A percentile compares a stretch with the other conserved stretches of the same genome.
Evolutionary conservation across 805 yeast genomes (phyloP).

Genomic region (Starmera caribaea): DNA sequence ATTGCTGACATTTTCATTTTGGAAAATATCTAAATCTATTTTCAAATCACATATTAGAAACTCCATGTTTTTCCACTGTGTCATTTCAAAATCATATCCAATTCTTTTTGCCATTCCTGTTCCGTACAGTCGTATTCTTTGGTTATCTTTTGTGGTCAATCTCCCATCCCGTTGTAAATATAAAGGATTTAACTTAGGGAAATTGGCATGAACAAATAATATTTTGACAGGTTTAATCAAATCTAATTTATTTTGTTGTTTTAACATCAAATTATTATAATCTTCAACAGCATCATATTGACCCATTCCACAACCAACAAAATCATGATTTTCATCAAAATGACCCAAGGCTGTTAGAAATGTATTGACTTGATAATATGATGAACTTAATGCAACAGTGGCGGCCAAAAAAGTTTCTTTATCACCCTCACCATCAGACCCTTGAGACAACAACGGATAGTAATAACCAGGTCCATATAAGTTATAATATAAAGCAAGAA

Average conservation of each 20-base stretch:
- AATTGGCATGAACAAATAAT: conserved; percentile 56
- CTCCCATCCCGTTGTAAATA: conserved; percentile 32
- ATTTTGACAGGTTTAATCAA: conserved; percentile 19
- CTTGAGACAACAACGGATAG: conserved; percentile 49
- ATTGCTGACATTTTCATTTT: conserved; percentile 28
- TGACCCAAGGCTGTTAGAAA: conserved; percentile 48
- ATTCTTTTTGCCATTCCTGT: conserved; percentile 40
- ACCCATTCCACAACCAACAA: conserved; percentile 56
- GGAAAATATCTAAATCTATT: conserved; percentile 34
- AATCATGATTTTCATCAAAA: conserved; percentile 27
- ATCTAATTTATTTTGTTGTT: conserved; percentile 9
- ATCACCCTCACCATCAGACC: conserved; percentile 46
- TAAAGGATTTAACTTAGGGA: conserved; percentile 60
- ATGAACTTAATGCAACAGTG: conserved; percentile 45
- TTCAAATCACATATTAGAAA: conserved; percentile 42
- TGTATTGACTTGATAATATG: conserved; percentile 52
- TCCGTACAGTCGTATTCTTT: conserved; percentile 50
- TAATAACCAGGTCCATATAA: conserved; percentile 50
- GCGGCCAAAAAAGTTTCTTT: conserved; percentile 56
- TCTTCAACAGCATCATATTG: conserved; percentile 52
- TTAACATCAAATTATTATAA: conserved; percentile 22
- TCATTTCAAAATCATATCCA: conserved; percentile 48
- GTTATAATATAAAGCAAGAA: conserved; percentile 51
- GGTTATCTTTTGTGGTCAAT: conserved; percentile 31
- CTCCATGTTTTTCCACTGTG: conserved; percentile 52